These are phyloP conservation scores for Monosporozyma siamensis DNA, from an alignment of 805 yeast species.

Conservation along the genomic window DNA sequence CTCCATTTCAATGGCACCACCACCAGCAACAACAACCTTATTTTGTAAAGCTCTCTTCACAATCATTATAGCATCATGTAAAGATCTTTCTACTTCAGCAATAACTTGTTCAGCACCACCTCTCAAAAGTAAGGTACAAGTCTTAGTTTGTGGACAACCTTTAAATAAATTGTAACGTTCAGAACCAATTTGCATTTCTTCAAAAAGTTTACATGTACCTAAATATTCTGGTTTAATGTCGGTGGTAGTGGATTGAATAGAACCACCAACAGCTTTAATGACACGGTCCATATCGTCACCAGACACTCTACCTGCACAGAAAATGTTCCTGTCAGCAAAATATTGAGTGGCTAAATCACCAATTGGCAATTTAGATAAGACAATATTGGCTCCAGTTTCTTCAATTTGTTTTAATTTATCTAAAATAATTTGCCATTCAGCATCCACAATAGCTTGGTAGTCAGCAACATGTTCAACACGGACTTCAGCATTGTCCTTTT, in stretches of 20 bases:
- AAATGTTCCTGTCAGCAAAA: constrained; percentile 91
- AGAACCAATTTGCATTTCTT: constrained; percentile 92
- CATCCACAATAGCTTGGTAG: constrained; percentile 94
- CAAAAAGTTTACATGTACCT: constrained; percentile 79
- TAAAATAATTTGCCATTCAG: constrained; percentile 95
- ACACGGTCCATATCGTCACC: constrained; percentile 88
- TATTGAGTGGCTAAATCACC: constrained; percentile 99
- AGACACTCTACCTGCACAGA: constrained; percentile 94
- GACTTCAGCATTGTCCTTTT: constrained; percentile 97
- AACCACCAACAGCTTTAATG: constrained; percentile 88
- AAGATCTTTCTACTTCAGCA: constrained; percentile 94
- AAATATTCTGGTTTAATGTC: constrained; percentile 62
- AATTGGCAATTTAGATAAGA: constrained; percentile 87
- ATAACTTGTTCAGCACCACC: constrained; percentile 98
- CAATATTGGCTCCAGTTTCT: constrained; percentile 83
- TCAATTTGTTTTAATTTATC: constrained; percentile 77
- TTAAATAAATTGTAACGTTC: constrained; percentile 89
- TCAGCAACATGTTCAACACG: constrained; percentile 88
- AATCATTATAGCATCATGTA: constrained; percentile 98
- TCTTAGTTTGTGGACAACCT: constrained; percentile 86
- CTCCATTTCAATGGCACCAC: constrained; percentile 99
- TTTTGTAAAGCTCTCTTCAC: constrained; percentile 90
- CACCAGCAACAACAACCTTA: constrained; percentile 89
- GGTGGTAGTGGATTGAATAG: constrained; percentile 68
- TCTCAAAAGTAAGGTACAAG: constrained; percentile 86